These are phyloP conservation scores for Shiraia bambusicola DNA, from an alignment of 2,329 filamentous ascomycete species.

Conservation along the genomic window DNA sequence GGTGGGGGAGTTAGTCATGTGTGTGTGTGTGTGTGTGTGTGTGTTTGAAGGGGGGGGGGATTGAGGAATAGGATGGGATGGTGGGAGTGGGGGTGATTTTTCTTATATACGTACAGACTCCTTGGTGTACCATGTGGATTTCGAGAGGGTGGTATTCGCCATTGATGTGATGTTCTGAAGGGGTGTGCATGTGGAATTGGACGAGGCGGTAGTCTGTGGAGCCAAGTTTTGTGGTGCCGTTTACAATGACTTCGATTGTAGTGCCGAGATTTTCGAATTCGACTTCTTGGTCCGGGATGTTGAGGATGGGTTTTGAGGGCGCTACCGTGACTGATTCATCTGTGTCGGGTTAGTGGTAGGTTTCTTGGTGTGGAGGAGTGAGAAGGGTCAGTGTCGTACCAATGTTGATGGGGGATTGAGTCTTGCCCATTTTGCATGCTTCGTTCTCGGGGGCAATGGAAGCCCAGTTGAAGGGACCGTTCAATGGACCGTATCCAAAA, in stretches of 20 bases:
- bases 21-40: slow-evolving; percentile 2
- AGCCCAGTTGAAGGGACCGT: slow-evolving; percentile 58
- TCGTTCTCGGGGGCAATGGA: slow-evolving; percentile 48
- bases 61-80: slow-evolving; percentile 5
- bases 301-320: slow-evolving; percentile 29
- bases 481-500: slow-evolving; percentile 47
- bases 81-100: neutral
- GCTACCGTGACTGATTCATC: slow-evolving; percentile 38
- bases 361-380: too few species aligned
- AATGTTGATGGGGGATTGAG: slow-evolving; percentile 61
- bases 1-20: neutral
- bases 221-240: slow-evolving; percentile 50
- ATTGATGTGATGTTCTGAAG: slow-evolving; percentile 59
- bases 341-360: slow-evolving; percentile 15
- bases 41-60: neutral
- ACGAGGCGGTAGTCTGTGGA: slow-evolving; percentile 48
- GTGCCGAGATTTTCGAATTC: slow-evolving; percentile 61
- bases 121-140: slow-evolving; percentile 62
- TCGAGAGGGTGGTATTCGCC: slow-evolving; percentile 52
- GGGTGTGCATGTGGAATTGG: slow-evolving; percentile 64
- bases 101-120: slow-evolving; percentile 46
- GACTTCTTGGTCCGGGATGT: slow-evolving; percentile 48
- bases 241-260: slow-evolving; percentile 58
- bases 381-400: slow-evolving; percentile 23
- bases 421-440: slow-evolving; percentile 51